These are phyloP conservation scores for Whalleya microplaca DNA, from an alignment of 2,329 filamentous ascomycete genomes.

Conservation along the genomic window DNA sequence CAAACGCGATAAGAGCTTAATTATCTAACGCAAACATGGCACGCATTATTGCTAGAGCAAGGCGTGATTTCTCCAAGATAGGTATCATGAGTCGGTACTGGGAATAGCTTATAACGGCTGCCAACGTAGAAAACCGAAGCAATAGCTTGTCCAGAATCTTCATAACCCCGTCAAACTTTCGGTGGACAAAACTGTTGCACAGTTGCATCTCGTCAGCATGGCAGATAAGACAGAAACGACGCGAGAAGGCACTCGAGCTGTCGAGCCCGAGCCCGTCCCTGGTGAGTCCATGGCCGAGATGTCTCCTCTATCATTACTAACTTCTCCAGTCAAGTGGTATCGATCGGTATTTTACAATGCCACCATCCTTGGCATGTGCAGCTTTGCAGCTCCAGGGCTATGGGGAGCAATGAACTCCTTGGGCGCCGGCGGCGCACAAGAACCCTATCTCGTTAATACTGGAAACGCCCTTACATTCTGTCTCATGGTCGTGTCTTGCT, in stretches of 20 bases:
- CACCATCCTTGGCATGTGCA: conserved; percentile 71
- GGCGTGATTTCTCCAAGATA: conserved; percentile 11
- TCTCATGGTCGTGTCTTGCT: conserved; percentile 73
- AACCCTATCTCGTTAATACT: conserved; percentile 69
- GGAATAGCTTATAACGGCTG: background rate
- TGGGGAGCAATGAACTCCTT: conserved; percentile 77
- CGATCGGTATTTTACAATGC: conserved; percentile 75
- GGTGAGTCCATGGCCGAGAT: conserved; percentile 2
- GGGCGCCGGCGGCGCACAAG: conserved; percentile 68
- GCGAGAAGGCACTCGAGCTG: background rate
- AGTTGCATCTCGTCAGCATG: conserved; percentile 3
- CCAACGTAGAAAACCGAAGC: background rate
- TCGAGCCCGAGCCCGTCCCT: conserved; percentile 1
- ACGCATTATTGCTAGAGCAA: conserved; percentile 15
- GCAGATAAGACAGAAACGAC: conserved; percentile 5
- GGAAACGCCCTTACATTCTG: conserved; percentile 74
- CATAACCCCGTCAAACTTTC: no score
- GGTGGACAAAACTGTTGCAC: background rate
- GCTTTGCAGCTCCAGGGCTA: conserved; percentile 71
- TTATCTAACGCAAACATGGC: conserved; percentile 7
- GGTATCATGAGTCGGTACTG: conserved; percentile 1
- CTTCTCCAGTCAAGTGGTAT: conserved; percentile 64
- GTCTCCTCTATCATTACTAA: background rate
- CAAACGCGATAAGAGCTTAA: conserved; percentile 9
- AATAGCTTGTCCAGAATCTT: no score